Base-by-base conservation (phyloP, 2,329 filamentous ascomycete genomes). In the Fusarium sterilihyphosum region DNA sequence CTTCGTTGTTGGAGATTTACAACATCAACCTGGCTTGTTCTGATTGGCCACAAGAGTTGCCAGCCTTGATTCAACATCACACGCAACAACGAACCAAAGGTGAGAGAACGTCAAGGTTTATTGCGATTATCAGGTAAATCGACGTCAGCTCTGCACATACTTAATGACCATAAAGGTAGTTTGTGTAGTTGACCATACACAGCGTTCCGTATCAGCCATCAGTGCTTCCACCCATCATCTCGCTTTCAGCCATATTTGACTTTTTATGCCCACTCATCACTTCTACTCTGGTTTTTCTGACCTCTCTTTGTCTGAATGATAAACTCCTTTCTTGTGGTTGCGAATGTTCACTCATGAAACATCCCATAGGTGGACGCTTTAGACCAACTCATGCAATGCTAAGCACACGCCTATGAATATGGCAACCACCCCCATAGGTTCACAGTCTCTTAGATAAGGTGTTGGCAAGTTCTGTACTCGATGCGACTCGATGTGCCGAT, bases 361-460 rank as follows among this genome's bases (percentile, higher is more conserved):
- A 73, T 71, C 67, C 33, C 66, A 63, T 68, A 63, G 66, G 66
- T 44, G 65, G 64, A 54, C 41, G 64, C 69, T 73, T 65, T 65
- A 26, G 46, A 61, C 64, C 69, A 69, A 35, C 68, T 69, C 68
- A 73, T 71, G 61, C 46, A 64, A 29, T 62, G 33, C 43, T 73
- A 67, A 5, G 22, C 22, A 26, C 71, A 73, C 71, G 5, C 70
- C 71, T 14, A 7, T 3, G 8, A 10, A 47, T 33, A 8, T 33
- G 9, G 18, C 4, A 18, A 2, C 4, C 24, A 66, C 71, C 57
- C 71, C 62, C 40, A 49, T 61, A 54, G 67, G 46, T 65, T 50
- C 43, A 50, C 46, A 31, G 40, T 46, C 57, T 31, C 43, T 73
- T 67, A 78, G 75, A 77, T 77, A 78, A 77, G 75, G 65, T 69